These are phyloP conservation scores for Amanita muscaria DNA, from an alignment of 768 basidiomycete genomes.

Conservation along the genomic window DNA sequence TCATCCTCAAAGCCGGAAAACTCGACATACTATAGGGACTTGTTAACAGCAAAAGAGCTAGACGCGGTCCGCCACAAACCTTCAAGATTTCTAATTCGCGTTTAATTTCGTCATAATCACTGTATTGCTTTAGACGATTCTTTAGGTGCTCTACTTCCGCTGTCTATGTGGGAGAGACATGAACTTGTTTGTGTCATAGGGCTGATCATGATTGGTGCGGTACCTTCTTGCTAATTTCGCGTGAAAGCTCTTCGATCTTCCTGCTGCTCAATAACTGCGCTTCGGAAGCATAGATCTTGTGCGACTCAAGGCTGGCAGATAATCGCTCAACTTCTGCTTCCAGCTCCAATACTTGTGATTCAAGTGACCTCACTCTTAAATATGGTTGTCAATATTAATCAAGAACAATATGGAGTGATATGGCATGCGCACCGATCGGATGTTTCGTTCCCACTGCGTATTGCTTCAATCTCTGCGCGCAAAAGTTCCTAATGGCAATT, in stretches of 20 bases:
- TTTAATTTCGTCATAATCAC: constrained; percentile 96
- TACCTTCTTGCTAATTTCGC: constrained; percentile 54
- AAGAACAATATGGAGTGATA: background rate
- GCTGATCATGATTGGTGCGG: no score
- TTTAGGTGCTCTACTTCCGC: constrained; percentile 64
- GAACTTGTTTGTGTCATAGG: no score
- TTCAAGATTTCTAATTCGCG: constrained; percentile 98
- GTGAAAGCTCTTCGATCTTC: constrained; percentile 49
- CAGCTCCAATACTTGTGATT: constrained; percentile 63
- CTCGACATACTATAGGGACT: constrained; percentile 71
- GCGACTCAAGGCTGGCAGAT: constrained; percentile 54
- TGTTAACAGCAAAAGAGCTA: background rate
- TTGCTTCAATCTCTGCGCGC: constrained; percentile 88
- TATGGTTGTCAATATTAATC: constrained; percentile 20
- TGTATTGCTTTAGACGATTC: constrained; percentile 59
- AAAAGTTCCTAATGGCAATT: constrained; percentile 65
- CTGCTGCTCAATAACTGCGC: constrained; percentile 39
- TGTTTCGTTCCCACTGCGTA: constrained; percentile 69
- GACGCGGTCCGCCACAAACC: constrained; percentile 40
- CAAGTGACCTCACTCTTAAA: constrained; percentile 65
- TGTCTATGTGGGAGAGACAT: constrained; percentile 28
- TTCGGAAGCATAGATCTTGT: constrained; percentile 41
- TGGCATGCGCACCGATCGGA: constrained; percentile 52
- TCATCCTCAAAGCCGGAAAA: constrained; percentile 85
- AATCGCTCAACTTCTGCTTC: constrained; percentile 71